phyloP scores from a whole-genome alignment of 2,329 filamentous ascomycete genomes.

The Phoma herbarum region DNA sequence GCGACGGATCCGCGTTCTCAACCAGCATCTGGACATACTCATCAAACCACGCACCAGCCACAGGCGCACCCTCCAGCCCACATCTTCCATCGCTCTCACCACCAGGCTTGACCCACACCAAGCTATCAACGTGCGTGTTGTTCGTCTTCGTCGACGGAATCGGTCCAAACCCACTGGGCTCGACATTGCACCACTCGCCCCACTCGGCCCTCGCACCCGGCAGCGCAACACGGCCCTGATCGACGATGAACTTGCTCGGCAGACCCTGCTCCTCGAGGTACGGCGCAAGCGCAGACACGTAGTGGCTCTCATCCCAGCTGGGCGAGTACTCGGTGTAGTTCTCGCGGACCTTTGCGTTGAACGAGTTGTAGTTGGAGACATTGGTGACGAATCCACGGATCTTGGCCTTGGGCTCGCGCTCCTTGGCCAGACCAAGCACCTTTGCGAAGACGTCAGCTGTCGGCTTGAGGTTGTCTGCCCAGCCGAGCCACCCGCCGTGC shows the following conservation, averaged over 20 bases:
- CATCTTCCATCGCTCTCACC: slow-evolving; percentile 42
- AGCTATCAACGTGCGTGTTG: slow-evolving; percentile 38
- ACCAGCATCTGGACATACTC: slow-evolving; percentile 42
- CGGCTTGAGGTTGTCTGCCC: slow-evolving; percentile 41
- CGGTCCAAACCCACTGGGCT: slow-evolving; percentile 34
- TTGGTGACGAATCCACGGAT: slow-evolving; percentile 41
- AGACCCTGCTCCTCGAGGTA: slow-evolving; percentile 37
- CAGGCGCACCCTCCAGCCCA: slow-evolving; percentile 37
- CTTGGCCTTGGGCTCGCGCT: slow-evolving; percentile 32
- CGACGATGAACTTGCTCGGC: slow-evolving; percentile 40
- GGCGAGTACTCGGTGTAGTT: slow-evolving; percentile 39
- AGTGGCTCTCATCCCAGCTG: slow-evolving; percentile 39
- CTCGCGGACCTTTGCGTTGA: slow-evolving; percentile 34
- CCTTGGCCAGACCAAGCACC: slow-evolving; percentile 37
- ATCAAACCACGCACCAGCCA: slow-evolving; percentile 42
- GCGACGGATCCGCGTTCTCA: slow-evolving; percentile 36
- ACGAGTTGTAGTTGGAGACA: slow-evolving; percentile 42
- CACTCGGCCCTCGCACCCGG: slow-evolving; percentile 36
- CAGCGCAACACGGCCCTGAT: slow-evolving; percentile 39
- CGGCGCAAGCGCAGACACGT: slow-evolving; percentile 31
- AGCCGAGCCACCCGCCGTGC: slow-evolving; percentile 43
- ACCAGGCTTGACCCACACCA: slow-evolving; percentile 46
- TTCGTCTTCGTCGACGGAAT: slow-evolving; percentile 29
- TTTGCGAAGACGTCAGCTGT: slow-evolving; percentile 37
- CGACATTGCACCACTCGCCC: slow-evolving; percentile 45